phyloP scores from a whole-genome alignment of 495 filamentous ascomycete species.

The Cetradonia linearis region DNA sequence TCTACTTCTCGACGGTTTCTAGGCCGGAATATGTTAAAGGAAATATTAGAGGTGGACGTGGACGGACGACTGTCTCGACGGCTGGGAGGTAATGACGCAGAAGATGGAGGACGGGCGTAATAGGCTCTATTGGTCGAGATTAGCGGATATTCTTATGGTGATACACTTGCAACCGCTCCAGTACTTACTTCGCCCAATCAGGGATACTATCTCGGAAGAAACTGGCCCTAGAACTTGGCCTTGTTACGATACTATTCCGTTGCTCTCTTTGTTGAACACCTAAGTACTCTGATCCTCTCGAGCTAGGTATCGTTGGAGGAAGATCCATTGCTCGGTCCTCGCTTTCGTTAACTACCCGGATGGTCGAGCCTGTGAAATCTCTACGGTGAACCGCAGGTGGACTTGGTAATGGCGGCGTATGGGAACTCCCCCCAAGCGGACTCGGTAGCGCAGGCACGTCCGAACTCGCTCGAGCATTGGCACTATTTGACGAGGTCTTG shows the following conservation, averaged over 20 bases:
- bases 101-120: constrained; percentile 30
- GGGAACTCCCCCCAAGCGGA: background rate
- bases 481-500: constrained; percentile 25
- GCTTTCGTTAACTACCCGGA: constrained; percentile 38
- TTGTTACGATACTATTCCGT: constrained; percentile 30
- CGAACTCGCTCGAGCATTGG: constrained; percentile 8
- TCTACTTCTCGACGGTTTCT: constrained; percentile 39
- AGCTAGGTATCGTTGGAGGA: constrained; percentile 28
- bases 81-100: constrained; percentile 13
- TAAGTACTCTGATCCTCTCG: constrained; percentile 29
- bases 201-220: constrained; percentile 48
- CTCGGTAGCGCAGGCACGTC: constrained; percentile 12
- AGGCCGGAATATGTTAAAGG: constrained; percentile 41
- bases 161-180: constrained; percentile 17
- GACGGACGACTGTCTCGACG: constrained; percentile 13
- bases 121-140: constrained; percentile 28
- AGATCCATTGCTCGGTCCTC: constrained; percentile 37
- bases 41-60: constrained; percentile 34
- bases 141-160: background rate
- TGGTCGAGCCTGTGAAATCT: constrained; percentile 35
- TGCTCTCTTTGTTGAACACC: constrained; percentile 35
- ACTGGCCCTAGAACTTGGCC: constrained; percentile 40
- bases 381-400: constrained; percentile 26
- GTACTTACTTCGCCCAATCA: constrained; percentile 46
- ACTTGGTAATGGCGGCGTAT: background rate